Conservation (phyloP, 23 red algal genomes). For the Chondrus crispus region DNA sequence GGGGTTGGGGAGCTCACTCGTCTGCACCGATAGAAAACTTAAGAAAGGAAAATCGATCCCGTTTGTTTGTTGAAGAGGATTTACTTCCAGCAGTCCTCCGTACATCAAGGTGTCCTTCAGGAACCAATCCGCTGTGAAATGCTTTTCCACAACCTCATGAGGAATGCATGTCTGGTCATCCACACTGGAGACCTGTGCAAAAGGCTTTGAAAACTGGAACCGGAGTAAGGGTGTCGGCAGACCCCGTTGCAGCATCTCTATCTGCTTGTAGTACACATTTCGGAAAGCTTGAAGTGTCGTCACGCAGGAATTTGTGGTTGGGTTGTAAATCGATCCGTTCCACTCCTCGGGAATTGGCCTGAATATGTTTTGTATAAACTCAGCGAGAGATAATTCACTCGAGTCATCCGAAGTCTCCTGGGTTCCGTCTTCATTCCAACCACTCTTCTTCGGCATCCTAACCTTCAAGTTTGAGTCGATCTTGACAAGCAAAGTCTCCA, state of each 20-base stretch:
- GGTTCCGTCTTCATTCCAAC: too few relatives aligned
- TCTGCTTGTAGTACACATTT: background rate
- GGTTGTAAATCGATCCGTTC: too few relatives aligned
- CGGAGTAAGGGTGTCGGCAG: background rate
- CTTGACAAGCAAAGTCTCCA: too few relatives aligned
- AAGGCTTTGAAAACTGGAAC: background rate
- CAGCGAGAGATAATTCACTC: too few relatives aligned
- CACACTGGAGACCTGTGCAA: background rate
- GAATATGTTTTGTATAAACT: too few relatives aligned
- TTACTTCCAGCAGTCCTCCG: too few relatives aligned
- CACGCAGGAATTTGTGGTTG: background rate
- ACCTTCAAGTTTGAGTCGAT: too few relatives aligned
- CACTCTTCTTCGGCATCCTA: too few relatives aligned
- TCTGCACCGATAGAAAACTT: background rate
- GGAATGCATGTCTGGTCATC: background rate
- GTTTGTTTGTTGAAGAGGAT: background rate
- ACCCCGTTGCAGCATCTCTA: background rate
- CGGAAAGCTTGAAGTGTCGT: background rate
- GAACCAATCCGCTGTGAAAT: background rate
- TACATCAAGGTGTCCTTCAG: too few relatives aligned
- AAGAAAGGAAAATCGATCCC: background rate
- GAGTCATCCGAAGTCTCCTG: too few relatives aligned
- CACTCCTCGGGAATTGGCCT: too few relatives aligned
- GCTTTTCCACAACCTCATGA: background rate
- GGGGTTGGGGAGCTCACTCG: too few relatives aligned